Base-by-base conservation (phyloP, 129 eudicot species). In the Centrapalus pauciflorus region DNA sequence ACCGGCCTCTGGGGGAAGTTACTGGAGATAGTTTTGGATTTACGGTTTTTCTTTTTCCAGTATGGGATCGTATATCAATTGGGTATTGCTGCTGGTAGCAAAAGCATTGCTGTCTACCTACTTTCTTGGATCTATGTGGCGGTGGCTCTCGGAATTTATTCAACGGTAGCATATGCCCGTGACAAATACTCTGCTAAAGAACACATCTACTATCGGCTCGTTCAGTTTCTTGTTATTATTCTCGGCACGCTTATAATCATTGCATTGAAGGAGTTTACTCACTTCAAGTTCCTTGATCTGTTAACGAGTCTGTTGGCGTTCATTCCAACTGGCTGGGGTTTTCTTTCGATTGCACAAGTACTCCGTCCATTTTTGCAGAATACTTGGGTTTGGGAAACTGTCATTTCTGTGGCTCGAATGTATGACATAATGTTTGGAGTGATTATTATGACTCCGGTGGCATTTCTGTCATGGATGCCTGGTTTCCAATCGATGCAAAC, bases 401-500 rank as follows among this genome's bases (percentile, higher is more conserved):
- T 83, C 70, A 51, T 85, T 13, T 79, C 96, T 20, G 80, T 91
- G 55, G 90, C 97, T 20, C 85, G 94, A 4, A 6, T 83, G 68
- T 91, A 91, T 67, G 97, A 91, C 28, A 83, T 85, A 33, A 34
- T 87, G 86, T 87, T 91, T 77, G 96, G 96, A 41, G 86, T 87
- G 24, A 83, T 85, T 71, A 71, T 91, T 25, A 70, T 91, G 96
- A 69, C 64, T 26, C 88, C 90, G 20, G 90, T 85, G 13, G 97
- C 94, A 4, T 46, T 87, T 27, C 70, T 85, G 21, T 85, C 96
- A 13, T 91, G 96, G 98, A 69, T 88, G 86, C 96, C 96, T 48
- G 96, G 98, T 16, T 85, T 91, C 76, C 95, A 91, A 66, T 79
- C 89, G 9, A 91, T 91, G 95, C 96, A 91, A 82, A 91, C 98